Percentiles rank a stretch among this genome's conserved stretches.
Evolutionary conservation across 306 rosid genomes (phyloP).

Genomic region (Oxytropis ochrocephala): DNA sequence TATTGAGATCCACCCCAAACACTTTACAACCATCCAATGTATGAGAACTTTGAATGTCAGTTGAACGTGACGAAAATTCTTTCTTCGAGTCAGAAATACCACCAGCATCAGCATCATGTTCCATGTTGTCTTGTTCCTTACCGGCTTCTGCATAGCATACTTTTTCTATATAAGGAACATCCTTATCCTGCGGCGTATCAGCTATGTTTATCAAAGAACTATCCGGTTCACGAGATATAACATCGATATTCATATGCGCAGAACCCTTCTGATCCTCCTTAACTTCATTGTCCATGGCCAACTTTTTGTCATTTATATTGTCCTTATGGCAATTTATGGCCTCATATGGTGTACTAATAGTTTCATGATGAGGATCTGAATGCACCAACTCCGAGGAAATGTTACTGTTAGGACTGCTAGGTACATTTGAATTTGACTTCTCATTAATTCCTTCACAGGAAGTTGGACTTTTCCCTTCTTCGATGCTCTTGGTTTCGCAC

Average conservation of each 20-base stretch:
- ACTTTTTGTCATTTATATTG: neutral
- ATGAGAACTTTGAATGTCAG: constrained; percentile 19
- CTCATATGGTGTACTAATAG: constrained; percentile 24
- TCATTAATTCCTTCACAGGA: constrained; percentile 27
- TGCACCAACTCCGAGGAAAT: constrained; percentile 58
- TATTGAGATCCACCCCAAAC: constrained; percentile 38
- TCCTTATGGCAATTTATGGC: constrained; percentile 28
- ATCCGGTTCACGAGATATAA: constrained; percentile 32
- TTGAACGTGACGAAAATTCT: constrained; percentile 21
- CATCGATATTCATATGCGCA: constrained; percentile 49
- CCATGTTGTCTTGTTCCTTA: constrained; percentile 28
- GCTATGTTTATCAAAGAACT: constrained; percentile 18
- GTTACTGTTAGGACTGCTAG: constrained; percentile 44
- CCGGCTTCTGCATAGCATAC: constrained; percentile 1
- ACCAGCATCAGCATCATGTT: constrained; percentile 25
- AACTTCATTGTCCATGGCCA: constrained; percentile 24
- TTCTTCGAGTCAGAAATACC: constrained; percentile 11
- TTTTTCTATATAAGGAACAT: constrained; percentile 25
- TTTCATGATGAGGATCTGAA: constrained; percentile 42
- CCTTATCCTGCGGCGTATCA: constrained; percentile 24
- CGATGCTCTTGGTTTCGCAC: constrained; percentile 8
- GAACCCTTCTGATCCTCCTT: constrained; percentile 28
- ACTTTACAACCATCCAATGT: constrained; percentile 34
- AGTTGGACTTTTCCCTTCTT: constrained; percentile 29
- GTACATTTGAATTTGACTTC: constrained; percentile 37